Evolutionary conservation across 176 grass and related monocot species (phyloP).

Genomic region (Avena atlantica): DNA sequence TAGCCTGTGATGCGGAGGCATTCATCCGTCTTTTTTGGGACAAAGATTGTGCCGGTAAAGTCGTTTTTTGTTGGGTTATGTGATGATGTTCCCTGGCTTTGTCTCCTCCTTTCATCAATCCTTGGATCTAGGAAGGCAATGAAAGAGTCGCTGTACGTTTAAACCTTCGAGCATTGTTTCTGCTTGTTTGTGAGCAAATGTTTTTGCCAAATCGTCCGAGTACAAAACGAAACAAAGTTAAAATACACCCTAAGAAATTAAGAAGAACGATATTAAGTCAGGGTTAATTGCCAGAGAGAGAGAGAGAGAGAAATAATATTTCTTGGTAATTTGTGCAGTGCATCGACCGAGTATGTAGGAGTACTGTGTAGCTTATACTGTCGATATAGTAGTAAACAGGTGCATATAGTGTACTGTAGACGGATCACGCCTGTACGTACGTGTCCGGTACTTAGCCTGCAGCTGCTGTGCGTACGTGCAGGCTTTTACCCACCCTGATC

Average conservation of each 20-base stretch:
- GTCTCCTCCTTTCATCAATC: neutral
- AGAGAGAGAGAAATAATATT: neutral
- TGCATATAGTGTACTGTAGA: slow-evolving; percentile 6
- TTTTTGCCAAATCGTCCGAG: neutral
- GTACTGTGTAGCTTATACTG: too few relatives aligned
- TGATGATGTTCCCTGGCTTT: slow-evolving; percentile 39
- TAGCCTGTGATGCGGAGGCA: slow-evolving; percentile 35
- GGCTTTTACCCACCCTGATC: slow-evolving; percentile 40
- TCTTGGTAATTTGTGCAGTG: neutral
- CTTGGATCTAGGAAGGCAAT: neutral
- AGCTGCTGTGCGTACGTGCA: neutral
- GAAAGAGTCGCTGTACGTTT: slow-evolving; percentile 12
- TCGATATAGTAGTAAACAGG: neutral
- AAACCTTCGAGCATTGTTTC: neutral
- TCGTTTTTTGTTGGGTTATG: slow-evolving; percentile 59
- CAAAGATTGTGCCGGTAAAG: slow-evolving; percentile 45
- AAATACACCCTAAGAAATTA: neutral
- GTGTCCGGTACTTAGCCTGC: slow-evolving; percentile 41
- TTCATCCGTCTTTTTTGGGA: slow-evolving; percentile 32
- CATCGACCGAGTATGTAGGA: neutral
- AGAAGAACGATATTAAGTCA: neutral
- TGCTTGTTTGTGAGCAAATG: too few relatives aligned
- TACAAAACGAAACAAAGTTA: neutral
- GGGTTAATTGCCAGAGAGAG: neutral
- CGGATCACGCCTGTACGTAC: slow-evolving; percentile 44